Percentiles rank a stretch among this genome's conserved stretches.
Evolutionary conservation across 495 filamentous ascomycete species (phyloP).

Genomic region (Massariosphaeria phaeospora): DNA sequence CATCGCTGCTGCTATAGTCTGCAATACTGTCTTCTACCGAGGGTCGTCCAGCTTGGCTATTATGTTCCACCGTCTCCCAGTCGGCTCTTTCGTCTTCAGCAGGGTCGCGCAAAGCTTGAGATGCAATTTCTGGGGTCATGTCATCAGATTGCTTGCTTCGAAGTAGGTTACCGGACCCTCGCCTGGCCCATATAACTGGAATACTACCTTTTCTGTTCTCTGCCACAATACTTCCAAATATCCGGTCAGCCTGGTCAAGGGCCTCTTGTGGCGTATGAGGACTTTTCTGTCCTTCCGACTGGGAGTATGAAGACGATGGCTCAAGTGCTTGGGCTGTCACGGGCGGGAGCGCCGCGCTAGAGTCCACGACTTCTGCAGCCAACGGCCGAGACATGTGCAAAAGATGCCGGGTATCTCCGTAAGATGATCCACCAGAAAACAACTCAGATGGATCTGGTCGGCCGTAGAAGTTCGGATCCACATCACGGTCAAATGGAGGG

Average conservation of each 20-base stretch:
- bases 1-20: slow-evolving; percentile 16
- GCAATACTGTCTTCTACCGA: slow-evolving; percentile 22
- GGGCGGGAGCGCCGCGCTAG: background rate
- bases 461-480: background rate
- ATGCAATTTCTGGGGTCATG: background rate
- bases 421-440: slow-evolving; percentile 30
- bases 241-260: slow-evolving; percentile 20
- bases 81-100: slow-evolving; percentile 21
- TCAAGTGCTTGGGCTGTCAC: slow-evolving; percentile 1
- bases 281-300: background rate
- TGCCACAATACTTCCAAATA: slow-evolving; percentile 9
- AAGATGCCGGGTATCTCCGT: slow-evolving; percentile 36
- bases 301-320: slow-evolving; percentile 26
- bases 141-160: slow-evolving; percentile 4
- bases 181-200: slow-evolving; percentile 25
- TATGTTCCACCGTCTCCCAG: slow-evolving; percentile 36
- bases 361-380: background rate
- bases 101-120: background rate
- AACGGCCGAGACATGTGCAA: slow-evolving; percentile 23
- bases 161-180: slow-evolving; percentile 17
- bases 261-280: slow-evolving; percentile 21
- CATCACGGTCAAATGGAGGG: slow-evolving; percentile 20
- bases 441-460: slow-evolving; percentile 16
- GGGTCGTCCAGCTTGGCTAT: slow-evolving; percentile 1
- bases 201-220: background rate